These are phyloP conservation scores for Dipteronia sinensis DNA, from an alignment of 345 rosid genomes.

Conservation along the genomic window DNA sequence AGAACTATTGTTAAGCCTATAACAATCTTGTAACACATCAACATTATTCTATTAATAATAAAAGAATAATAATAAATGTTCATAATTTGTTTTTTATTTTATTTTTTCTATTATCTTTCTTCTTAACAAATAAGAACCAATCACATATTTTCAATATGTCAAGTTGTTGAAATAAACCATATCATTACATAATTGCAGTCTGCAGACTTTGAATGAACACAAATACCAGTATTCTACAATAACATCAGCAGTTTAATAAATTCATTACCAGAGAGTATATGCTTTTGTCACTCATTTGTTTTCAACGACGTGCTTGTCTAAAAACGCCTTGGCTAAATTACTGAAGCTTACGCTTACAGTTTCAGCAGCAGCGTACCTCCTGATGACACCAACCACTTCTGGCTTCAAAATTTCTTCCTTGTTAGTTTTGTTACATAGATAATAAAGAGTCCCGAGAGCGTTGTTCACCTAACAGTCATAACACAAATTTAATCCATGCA, in stretches of 20 bases:
- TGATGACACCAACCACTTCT: conserved; percentile 72
- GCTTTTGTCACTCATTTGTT: conserved; percentile 11
- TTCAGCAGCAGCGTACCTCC: conserved; percentile 75
- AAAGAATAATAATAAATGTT: too few species aligned
- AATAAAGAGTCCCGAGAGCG: conserved; percentile 78
- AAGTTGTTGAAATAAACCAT: too few species aligned
- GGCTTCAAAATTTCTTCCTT: conserved; percentile 71
- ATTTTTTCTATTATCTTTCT: too few species aligned
- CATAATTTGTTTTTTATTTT: too few species aligned
- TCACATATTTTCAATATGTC: too few species aligned
- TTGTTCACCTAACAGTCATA: conserved; percentile 58
- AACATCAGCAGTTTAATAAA: background rate
- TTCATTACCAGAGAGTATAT: background rate
- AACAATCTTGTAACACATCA: too few species aligned
- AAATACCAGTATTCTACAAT: background rate
- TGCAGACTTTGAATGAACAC: background rate
- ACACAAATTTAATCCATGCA: background rate
- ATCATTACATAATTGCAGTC: too few species aligned
- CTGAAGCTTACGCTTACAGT: conserved; percentile 61
- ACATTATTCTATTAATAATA: too few species aligned
- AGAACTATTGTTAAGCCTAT: too few species aligned
- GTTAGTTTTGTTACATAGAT: conserved; percentile 58
- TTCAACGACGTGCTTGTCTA: conserved; percentile 54
- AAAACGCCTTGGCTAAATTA: conserved; percentile 81
- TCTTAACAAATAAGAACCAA: too few species aligned